Base-by-base conservation (phyloP, 2,329 filamentous ascomycete species). In the Reticulascus tulasneorum region DNA sequence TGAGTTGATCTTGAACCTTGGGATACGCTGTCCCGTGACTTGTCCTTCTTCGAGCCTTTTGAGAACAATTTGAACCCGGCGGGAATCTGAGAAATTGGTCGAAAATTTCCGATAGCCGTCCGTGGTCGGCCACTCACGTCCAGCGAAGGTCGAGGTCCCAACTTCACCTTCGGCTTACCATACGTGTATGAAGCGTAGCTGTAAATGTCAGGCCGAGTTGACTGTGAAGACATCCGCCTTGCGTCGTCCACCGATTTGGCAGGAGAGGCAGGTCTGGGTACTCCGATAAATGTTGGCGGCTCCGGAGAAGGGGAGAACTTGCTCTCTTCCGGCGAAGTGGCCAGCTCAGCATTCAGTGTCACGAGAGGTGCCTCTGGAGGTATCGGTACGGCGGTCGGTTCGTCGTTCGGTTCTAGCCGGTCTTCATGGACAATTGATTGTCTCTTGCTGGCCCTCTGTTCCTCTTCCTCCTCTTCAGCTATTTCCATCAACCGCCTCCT, bases 391-490 rank as follows among this genome's bases (percentile, higher is more conserved):
- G 52, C 44, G 9, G 52, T 45, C 16, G 48, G 43, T 13, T 53
- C 49, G 20, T 49, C 51, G 32, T 51, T 50, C 21, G 40, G 32
- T 20, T 37, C 33, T 9, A 50, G 39, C 34, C 49, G 38, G 30
- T 62, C 59, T 49, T 75, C 68, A 15, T 65, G 62, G 7, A 71
- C 66, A 7, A 73, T 60, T 3, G 74, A 79, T 51, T 81, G 71
- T 36, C 77, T 67, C 51, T 80, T 82, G 26, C 63, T 65, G 19
- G 77, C 68, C 45, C 76, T 63, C 40, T 73, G 67, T 41, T 82
- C 79, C 52, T 94, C 89, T 54, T 94, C 88, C 35, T 84, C 86
- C 64, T 93, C 86, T 63, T 97, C 93, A n/a, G 84, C 82, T 56
- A 97, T 96, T 64, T 94, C 91, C 66, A 91, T 84, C 50, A 97